Percentiles rank a stretch among this genome's conserved stretches.
Conservation (phyloP, 2,329 filamentous ascomycete species). For the Ophiostoma tasmaniense region DNA sequence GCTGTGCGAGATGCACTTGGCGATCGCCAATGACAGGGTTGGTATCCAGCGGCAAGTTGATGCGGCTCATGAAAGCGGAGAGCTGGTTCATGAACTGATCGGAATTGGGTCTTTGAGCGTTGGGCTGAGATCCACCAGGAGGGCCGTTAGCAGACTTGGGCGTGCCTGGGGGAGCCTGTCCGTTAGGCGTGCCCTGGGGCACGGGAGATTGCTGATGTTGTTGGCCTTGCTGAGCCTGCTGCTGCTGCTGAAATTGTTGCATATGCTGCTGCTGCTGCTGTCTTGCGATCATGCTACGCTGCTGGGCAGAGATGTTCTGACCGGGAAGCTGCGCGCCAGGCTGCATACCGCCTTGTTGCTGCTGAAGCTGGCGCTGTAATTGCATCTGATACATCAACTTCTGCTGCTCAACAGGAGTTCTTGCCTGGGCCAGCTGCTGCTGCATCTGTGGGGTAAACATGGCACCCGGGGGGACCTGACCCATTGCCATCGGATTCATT, state of each 20-base stretch:
- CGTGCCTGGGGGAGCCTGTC: constrained; percentile 42
- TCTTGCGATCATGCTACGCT: constrained; percentile 30
- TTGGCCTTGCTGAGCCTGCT: constrained; percentile 30
- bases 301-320: constrained; percentile 26
- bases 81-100: constrained; percentile 71
- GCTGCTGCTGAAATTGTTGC: constrained; percentile 31
- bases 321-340: constrained; percentile 29
- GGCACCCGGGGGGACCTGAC: constrained; percentile 34
- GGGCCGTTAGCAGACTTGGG: constrained; percentile 20
- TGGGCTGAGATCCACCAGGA: constrained; percentile 19
- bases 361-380: constrained; percentile 61
- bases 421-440: constrained; percentile 36
- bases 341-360: constrained; percentile 36
- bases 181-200: constrained; percentile 38
- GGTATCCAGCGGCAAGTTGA: constrained; percentile 63
- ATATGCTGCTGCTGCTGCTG: constrained; percentile 28
- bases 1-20: constrained; percentile 61
- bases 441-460: constrained; percentile 28
- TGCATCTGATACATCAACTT: constrained; percentile 79
- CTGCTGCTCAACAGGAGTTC: constrained; percentile 59
- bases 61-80: constrained; percentile 65
- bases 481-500: constrained; percentile 28
- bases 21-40: constrained; percentile 68
- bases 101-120: constrained; percentile 30
- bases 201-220: constrained; percentile 23